Base-by-base conservation (phyloP, 225 moss, liverwort and hornwort species). In the Anthoceros angustus region DNA sequence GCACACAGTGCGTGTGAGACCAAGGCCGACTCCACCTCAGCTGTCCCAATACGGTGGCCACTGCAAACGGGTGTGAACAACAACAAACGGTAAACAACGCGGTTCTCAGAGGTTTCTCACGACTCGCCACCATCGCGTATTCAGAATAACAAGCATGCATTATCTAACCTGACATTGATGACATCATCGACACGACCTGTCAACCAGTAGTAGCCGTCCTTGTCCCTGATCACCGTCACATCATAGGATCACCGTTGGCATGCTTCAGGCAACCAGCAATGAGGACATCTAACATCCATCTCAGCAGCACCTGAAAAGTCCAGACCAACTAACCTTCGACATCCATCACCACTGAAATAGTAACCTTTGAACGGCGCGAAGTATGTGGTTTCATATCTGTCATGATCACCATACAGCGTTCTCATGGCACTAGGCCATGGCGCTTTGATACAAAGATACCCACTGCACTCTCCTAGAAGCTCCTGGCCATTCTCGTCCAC, bases 321-420 rank as follows among this genome's bases (percentile, higher is more conserved):
- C 25, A 67, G 14, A 43, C 0, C 43, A 10, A 62, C 74, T 74
- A 50, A 89, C 92, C 92, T 91, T 73, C 86, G 86, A 73, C 91
- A 91, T 45, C 95, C 95, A 75, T 95, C 95, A 63, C 95, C 91
- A 70, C 95, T 95, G 77, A 95, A 95, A 71, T 95, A 95, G 65
- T 72, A 95, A 39, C 95, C 95, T 75, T 88, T 88, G 63, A 84
- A 95, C 14, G 91, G 91, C 32, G 91, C 88, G 74, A 83, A 95
- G 71, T 95, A 95, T 1, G 88, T 86, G 46, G 90, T 91, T 77
- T 95, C 95, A 63, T 88, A 95, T 71, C 95, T 74, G 41, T 80
- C 80, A 73, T 95, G 95, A 66, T 95, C 95, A 72, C 95, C 95
- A 68, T 79, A 88, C 46, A 95, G 82, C 39, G 95, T 91, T 75